These are phyloP conservation scores for Miamiensis avidus DNA, from an alignment of 169 alveolate species.

Conservation along the genomic window DNA sequence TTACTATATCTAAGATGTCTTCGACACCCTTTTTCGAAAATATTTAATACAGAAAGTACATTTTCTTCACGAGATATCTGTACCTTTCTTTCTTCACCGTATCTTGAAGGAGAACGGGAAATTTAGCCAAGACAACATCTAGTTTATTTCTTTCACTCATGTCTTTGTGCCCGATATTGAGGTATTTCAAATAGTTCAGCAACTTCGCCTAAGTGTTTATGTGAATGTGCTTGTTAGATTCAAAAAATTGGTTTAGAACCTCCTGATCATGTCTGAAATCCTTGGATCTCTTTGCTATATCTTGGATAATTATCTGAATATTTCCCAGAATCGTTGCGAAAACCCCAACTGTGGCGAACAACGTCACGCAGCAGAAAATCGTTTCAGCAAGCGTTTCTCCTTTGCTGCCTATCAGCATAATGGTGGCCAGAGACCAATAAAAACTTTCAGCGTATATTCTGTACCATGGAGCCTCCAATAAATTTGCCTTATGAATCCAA, in stretches of 20 bases:
- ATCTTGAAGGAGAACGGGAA: not conserved
- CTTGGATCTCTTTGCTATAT: not conserved
- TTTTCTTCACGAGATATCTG: too few species aligned
- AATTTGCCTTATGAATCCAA: not conserved
- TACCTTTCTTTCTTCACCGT: not conserved
- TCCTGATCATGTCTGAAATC: not conserved
- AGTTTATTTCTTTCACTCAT: not conserved
- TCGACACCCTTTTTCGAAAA: not conserved
- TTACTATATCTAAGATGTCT: not conserved
- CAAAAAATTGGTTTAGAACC: not conserved
- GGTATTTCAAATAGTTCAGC: not conserved
- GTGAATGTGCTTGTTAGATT: not conserved
- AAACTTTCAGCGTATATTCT: not conserved
- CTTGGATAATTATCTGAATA: not conserved
- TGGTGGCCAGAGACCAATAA: not conserved
- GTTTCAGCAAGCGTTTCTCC: not conserved
- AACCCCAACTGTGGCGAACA: not conserved
- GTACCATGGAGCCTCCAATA: not conserved
- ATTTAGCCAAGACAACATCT: not conserved
- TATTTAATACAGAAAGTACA: too few species aligned
- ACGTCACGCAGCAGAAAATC: not conserved
- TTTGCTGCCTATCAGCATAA: not conserved
- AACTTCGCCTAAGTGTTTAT: not conserved
- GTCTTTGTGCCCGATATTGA: not conserved
- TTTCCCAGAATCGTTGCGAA: not conserved